Evolutionary conservation across 495 filamentous ascomycete genomes (phyloP).

Genomic region (Lasiosphaeria miniovina): DNA sequence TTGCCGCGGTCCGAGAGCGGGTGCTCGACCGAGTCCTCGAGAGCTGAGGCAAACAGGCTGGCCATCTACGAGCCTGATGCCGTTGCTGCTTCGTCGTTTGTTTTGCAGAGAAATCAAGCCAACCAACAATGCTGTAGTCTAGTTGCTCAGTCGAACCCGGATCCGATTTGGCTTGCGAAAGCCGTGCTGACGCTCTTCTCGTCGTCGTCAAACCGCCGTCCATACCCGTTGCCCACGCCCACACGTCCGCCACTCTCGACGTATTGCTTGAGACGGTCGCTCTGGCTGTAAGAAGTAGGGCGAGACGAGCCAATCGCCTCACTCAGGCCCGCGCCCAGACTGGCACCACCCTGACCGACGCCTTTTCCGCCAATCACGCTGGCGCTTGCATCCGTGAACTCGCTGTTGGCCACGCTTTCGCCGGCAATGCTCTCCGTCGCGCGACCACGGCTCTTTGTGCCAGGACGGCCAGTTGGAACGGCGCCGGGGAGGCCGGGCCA

Average conservation of each 20-base stretch:
- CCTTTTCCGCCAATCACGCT: constrained; percentile 71
- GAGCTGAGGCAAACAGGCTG: constrained; percentile 12
- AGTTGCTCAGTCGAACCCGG: constrained; percentile 76
- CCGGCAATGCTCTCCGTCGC: constrained; percentile 78
- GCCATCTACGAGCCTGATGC: constrained; percentile 8
- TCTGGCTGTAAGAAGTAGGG: constrained; percentile 46
- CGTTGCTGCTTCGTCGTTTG: constrained; percentile 16
- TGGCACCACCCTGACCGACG: constrained; percentile 70
- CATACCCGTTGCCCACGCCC: constrained; percentile 68
- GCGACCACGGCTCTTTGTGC: constrained; percentile 55
- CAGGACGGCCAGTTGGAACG: constrained; percentile 51
- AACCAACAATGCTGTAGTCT: constrained; percentile 5
- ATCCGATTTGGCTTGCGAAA: constrained; percentile 88
- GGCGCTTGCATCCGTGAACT: constrained; percentile 75
- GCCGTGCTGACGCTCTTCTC: constrained; percentile 92
- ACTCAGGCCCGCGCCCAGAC: constrained; percentile 73
- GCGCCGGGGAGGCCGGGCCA: constrained; percentile 82
- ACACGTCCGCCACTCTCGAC: constrained; percentile 66
- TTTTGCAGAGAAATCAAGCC: constrained; percentile 19
- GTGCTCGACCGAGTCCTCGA: constrained; percentile 17
- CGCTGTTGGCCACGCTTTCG: constrained; percentile 84
- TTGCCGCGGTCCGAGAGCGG: constrained; percentile 12
- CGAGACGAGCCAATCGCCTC: constrained; percentile 52
- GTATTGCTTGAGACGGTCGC: constrained; percentile 78
- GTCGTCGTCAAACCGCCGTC: constrained; percentile 86